These are phyloP conservation scores for Salvia rosmarinus DNA, from an alignment of 257 asterid species.

Conservation along the genomic window DNA sequence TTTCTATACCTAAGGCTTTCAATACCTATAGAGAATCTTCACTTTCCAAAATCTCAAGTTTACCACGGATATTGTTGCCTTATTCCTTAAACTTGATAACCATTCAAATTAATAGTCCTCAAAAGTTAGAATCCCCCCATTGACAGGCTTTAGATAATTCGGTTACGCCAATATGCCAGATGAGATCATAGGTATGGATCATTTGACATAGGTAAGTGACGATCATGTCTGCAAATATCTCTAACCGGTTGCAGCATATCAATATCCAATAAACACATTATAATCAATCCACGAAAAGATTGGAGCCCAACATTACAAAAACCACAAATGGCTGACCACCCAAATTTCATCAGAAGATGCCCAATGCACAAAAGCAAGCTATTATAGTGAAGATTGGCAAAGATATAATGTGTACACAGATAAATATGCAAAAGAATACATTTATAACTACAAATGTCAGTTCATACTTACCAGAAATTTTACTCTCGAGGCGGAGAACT, in stretches of 20 bases:
- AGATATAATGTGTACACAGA: background rate
- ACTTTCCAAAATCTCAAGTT: constrained; percentile 22
- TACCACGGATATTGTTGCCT: background rate
- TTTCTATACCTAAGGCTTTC: background rate
- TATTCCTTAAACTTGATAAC: background rate
- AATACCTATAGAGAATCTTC: background rate
- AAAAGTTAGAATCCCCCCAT: background rate
- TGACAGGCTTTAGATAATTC: background rate
- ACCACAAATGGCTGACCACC: background rate
- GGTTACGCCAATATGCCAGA: background rate
- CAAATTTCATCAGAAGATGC: constrained; percentile 4
- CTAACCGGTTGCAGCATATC: background rate
- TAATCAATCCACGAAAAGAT: background rate
- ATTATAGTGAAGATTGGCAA: background rate
- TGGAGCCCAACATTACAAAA: background rate
- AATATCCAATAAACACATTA: background rate
- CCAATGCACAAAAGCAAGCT: background rate
- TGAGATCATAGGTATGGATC: constrained; percentile 14
- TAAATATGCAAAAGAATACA: background rate
- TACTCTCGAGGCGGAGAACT: constrained; percentile 45
- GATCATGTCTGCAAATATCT: background rate
- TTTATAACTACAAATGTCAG: background rate
- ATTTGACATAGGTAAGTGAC: background rate
- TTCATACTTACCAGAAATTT: constrained; percentile 51
- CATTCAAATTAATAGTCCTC: background rate